phyloP scores from a whole-genome alignment of 371 early-diverging fungal species.

The Mucor piriformis region DNA sequence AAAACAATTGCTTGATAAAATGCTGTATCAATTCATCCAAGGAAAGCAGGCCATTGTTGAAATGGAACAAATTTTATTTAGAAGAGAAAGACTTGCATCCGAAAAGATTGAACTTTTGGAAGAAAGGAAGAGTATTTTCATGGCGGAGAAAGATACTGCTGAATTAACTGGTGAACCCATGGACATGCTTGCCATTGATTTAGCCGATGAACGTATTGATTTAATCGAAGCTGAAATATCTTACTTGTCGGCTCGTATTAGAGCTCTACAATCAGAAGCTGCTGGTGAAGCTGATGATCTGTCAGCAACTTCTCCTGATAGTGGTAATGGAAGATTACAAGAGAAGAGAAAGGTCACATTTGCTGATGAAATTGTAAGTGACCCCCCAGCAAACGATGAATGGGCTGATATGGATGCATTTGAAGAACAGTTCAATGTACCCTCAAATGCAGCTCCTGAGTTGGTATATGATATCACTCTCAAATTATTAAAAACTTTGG shows the following conservation, averaged over 20 bases:
- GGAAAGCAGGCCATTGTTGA: slow-evolving; percentile 56
- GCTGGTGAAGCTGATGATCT: slow-evolving; percentile 48
- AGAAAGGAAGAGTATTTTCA: slow-evolving; percentile 72
- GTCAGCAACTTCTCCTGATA: slow-evolving; percentile 1
- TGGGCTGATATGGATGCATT: slow-evolving; percentile 56
- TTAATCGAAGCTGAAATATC: slow-evolving; percentile 84
- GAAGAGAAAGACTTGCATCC: slow-evolving; percentile 63
- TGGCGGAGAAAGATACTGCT: slow-evolving; percentile 61
- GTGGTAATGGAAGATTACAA: background rate
- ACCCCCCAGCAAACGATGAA: slow-evolving; percentile 40
- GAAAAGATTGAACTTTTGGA: slow-evolving; percentile 75
- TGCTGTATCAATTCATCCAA: slow-evolving; percentile 49
- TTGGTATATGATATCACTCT: slow-evolving; percentile 65
- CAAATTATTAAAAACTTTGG: slow-evolving; percentile 70
- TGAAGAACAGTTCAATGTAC: slow-evolving; percentile 61
- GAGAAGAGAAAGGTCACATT: slow-evolving; percentile 45
- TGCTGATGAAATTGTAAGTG: slow-evolving; percentile 50
- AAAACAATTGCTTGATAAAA: slow-evolving; percentile 71
- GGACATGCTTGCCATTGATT: slow-evolving; percentile 60
- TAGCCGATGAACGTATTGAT: slow-evolving; percentile 83
- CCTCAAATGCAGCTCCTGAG: slow-evolving; percentile 61
- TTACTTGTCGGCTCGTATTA: slow-evolving; percentile 72
- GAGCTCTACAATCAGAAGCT: slow-evolving; percentile 74
- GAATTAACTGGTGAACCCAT: slow-evolving; percentile 52
- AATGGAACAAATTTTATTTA: slow-evolving; percentile 53